These are phyloP conservation scores for Aureobasidium pullulans DNA, from an alignment of 2,329 filamentous ascomycete genomes.

Conservation along the genomic window DNA sequence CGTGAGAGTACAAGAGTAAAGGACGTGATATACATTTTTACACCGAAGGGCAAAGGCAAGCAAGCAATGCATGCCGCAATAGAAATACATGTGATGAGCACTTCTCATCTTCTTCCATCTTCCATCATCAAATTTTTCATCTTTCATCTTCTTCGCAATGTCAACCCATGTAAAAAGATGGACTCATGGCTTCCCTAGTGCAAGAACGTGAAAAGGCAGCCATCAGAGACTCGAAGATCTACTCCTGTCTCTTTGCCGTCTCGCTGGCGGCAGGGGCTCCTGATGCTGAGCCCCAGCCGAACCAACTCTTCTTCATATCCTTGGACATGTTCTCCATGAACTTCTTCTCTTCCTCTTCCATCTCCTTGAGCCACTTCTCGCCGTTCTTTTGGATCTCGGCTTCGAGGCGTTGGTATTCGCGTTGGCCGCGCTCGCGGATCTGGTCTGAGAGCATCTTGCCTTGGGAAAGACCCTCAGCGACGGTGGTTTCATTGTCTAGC, in stretches of 20 bases:
- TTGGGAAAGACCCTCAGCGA: slow-evolving; percentile 71
- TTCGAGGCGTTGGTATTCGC: slow-evolving; percentile 82
- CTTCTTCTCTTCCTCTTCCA: slow-evolving; percentile 81
- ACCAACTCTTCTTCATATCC: slow-evolving; percentile 77
- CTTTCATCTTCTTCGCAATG: neutral
- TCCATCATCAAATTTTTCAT: too few relatives aligned
- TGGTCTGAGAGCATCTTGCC: slow-evolving; percentile 97
- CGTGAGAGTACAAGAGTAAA: neutral
- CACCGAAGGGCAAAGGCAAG: neutral
- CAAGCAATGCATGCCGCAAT: neutral
- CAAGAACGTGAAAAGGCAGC: neutral
- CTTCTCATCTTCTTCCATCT: too few relatives aligned
- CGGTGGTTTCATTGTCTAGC: slow-evolving; percentile 43
- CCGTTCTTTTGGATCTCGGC: slow-evolving; percentile 88
- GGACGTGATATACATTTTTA: slow-evolving; percentile 5
- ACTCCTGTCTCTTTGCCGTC: slow-evolving; percentile 8
- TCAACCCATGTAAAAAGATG: neutral
- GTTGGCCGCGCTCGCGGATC: slow-evolving; percentile 82
- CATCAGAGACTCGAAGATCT: neutral
- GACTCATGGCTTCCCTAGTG: neutral
- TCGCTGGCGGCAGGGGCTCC: slow-evolving; percentile 4
- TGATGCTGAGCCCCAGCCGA: slow-evolving; percentile 34
- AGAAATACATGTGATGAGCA: neutral
- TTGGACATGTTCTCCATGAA: slow-evolving; percentile 84
- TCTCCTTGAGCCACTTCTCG: slow-evolving; percentile 92